Conservation (phyloP, 2,329 filamentous ascomycete genomes). For the Talaromyces sp. region DNA sequence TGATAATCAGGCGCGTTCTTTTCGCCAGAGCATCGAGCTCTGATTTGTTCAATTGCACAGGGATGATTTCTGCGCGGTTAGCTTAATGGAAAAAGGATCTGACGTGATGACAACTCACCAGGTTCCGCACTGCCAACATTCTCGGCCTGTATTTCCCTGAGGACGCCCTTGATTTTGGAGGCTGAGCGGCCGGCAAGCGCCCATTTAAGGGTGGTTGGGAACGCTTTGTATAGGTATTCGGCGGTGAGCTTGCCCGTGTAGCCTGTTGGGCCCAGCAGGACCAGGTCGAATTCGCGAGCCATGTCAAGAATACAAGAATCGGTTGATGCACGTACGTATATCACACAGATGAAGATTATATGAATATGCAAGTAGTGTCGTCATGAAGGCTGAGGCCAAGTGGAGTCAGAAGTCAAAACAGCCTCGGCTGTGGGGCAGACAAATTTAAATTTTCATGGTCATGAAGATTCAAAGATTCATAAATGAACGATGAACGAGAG, state of each 20-base stretch:
- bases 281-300: conserved; percentile 54
- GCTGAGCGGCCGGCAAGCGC: conserved; percentile 79
- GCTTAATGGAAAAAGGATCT: background rate
- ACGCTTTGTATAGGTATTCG: conserved; percentile 66
- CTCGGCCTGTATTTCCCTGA: conserved; percentile 60
- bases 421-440: background rate
- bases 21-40: conserved; percentile 50
- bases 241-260: conserved; percentile 78
- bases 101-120: conserved; percentile 44
- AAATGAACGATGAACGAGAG: no score
- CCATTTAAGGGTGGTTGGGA: conserved; percentile 79
- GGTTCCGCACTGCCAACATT: conserved; percentile 68
- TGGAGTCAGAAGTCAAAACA: background rate
- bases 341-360: background rate
- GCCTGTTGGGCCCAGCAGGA: conserved; percentile 67
- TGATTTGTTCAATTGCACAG: conserved; percentile 44
- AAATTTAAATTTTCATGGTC: background rate
- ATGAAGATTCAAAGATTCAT: no score
- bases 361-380: background rate
- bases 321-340: background rate
- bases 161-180: conserved; percentile 66
- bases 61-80: conserved; percentile 36
- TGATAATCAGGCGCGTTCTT: conserved; percentile 57
- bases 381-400: background rate
- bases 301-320: background rate